phyloP scores from a whole-genome alignment of 768 basidiomycete species.

The Lyophyllum decastes region DNA sequence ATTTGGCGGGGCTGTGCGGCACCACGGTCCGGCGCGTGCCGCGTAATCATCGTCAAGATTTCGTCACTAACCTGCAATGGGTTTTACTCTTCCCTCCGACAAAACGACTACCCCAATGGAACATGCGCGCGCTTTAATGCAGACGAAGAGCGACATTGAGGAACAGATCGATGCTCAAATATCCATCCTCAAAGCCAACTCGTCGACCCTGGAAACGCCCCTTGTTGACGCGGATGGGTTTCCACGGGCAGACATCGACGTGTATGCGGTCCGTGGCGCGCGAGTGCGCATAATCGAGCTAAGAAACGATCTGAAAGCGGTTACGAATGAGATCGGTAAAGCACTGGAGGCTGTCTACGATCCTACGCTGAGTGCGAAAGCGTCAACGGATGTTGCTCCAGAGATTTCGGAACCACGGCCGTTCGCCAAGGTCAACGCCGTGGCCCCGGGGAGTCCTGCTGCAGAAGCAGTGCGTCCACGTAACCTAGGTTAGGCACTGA shows the following conservation, averaged over 20 bases:
- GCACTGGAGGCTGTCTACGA: constrained; percentile 74
- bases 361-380: constrained; percentile 28
- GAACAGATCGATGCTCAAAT: constrained; percentile 64
- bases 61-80: constrained; percentile 33
- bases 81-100: constrained; percentile 41
- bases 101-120: constrained; percentile 46
- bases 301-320: constrained; percentile 70
- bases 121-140: constrained; percentile 64
- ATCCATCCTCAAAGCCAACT: constrained; percentile 63
- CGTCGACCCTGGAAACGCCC: constrained; percentile 66
- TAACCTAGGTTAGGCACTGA: neutral
- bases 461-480: constrained; percentile 64
- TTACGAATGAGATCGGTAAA: constrained; percentile 67
- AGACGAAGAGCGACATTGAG: constrained; percentile 72
- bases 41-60: neutral
- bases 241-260: constrained; percentile 83
- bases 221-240: constrained; percentile 89
- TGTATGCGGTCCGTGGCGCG: constrained; percentile 76
- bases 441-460: constrained; percentile 83
- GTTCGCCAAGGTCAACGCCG: constrained; percentile 82
- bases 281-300: constrained; percentile 79
- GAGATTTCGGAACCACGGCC: constrained; percentile 32
- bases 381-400: constrained; percentile 20
- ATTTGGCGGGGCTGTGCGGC: constrained; percentile 7
- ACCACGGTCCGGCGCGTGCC: neutral